These are phyloP conservation scores for Acmispon strigosus DNA, from an alignment of 306 rosid genomes.

Conservation along the genomic window DNA sequence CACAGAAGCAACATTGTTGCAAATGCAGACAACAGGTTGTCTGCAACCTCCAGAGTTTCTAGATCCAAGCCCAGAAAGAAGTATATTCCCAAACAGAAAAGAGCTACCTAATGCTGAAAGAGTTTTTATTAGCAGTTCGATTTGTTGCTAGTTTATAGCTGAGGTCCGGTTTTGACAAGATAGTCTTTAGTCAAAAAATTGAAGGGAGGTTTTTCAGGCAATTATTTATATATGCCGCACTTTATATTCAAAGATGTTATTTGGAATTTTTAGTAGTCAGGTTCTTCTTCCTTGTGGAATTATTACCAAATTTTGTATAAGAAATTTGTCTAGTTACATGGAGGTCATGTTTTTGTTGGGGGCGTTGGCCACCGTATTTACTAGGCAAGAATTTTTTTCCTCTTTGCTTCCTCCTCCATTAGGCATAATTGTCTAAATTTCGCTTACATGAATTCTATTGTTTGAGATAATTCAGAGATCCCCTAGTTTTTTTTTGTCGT, in stretches of 20 bases:
- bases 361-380: background rate
- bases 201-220: slow-evolving; percentile 45
- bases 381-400: too few relatives aligned
- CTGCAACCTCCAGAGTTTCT: slow-evolving; percentile 26
- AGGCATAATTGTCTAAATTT: slow-evolving; percentile 18
- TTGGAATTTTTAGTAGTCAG: slow-evolving; percentile 34
- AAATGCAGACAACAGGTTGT: slow-evolving; percentile 27
- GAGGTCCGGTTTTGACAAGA: slow-evolving; percentile 51
- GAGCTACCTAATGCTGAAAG: slow-evolving; percentile 25
- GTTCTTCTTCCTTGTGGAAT: slow-evolving; percentile 7
- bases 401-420: background rate
- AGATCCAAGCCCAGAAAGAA: slow-evolving; percentile 41
- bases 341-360: background rate
- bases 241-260: slow-evolving; percentile 21
- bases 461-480: background rate
- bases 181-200: slow-evolving; percentile 57
- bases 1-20: slow-evolving; percentile 27
- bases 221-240: slow-evolving; percentile 16
- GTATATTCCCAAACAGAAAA: slow-evolving; percentile 50
- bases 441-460: slow-evolving; percentile 7
- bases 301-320: slow-evolving; percentile 22
- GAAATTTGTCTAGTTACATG: slow-evolving; percentile 20
- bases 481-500: background rate
- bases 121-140: slow-evolving; percentile 37
- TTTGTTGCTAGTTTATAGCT: slow-evolving; percentile 36